Base-by-base conservation (phyloP, 2,329 filamentous ascomycete species). In the Bipolaris sorokiniana region DNA sequence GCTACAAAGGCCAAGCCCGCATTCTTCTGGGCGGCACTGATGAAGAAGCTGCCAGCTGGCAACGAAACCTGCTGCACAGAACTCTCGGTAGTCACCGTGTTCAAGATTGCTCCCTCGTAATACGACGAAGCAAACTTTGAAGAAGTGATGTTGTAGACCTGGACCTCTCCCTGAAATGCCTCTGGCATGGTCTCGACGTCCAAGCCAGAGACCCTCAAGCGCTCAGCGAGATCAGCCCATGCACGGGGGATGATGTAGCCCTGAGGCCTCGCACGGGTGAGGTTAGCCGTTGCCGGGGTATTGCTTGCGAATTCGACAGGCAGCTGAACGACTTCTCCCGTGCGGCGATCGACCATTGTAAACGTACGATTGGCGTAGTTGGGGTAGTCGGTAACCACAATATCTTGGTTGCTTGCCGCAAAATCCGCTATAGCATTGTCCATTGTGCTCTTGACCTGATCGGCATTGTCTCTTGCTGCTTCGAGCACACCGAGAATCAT, bases 1-100 rank as follows among this genome's bases (percentile, higher is more conserved):
- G 73, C 66, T 22, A 74, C 70, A 59, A 77, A 76, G 2, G 76
- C 74, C 16, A 77, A 31, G 0, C 67, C 75, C 1, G 74, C 72
- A 37, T 77, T 77, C 61, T 76, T 77, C 65, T 77, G 76, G 53
- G 64, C 64, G 22, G 67, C 70, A 34, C 64, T 70, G 9, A 77
- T 65, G 16, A 65, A 68, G 53, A 74, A 77, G 28, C 72, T 75
- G 1, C 76, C 73, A 5, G 62, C 62, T 0, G 74, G 74, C 28
- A 77, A 51, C 9, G 55, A 56, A 3, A 78, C 60, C 2, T 70
- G 62, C 22, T 61, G 67, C 3, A 51, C 57, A 15, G 66, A 56
- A 1, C 67, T 64, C 20, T 69, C 66, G 0, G 70, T 73, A 0
- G 70, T 76, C 0, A 77, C 72, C 0, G 64, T 71, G 11, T 72